Percentiles rank a stretch among this genome's conserved stretches.
Evolutionary conservation across 768 basidiomycete genomes (phyloP).

Genomic region (Sistotremastrum suecicum): DNA sequence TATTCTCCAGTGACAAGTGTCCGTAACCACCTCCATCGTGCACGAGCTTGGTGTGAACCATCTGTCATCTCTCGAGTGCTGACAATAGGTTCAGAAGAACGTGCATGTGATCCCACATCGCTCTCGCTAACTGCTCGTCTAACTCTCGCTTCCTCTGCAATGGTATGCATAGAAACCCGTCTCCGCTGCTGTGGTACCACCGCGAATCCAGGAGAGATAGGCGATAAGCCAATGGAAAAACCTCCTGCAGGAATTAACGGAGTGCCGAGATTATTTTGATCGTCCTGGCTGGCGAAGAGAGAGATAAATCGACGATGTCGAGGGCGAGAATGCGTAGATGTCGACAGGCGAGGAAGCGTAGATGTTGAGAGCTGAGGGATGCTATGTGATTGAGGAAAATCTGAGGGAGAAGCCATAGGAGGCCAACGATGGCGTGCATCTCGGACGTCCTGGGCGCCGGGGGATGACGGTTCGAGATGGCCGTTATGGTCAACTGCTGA

Average conservation of each 20-base stretch:
- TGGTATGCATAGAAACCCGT: constrained; percentile 25
- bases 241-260: constrained; percentile 20
- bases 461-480: background rate
- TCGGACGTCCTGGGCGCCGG: background rate
- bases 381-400: no score
- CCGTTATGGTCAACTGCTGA: background rate
- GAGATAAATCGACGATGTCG: constrained; percentile 1
- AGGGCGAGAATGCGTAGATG: background rate
- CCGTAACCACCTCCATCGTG: constrained; percentile 18
- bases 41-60: background rate
- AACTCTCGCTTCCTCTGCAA: constrained; percentile 14
- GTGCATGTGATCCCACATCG: constrained; percentile 13
- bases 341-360: no score
- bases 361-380: no score
- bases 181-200: constrained; percentile 42
- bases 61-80: background rate
- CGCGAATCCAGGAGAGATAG: constrained; percentile 67
- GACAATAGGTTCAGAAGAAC: no score
- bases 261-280: no score
- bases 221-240: constrained; percentile 64
- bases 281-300: background rate
- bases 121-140: constrained; percentile 43
- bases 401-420: no score
- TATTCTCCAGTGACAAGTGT: background rate
- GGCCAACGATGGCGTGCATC: no score